Evolutionary conservation across 1,139 yeast genomes (phyloP).

Genomic region (Debaryomyces udenii): DNA sequence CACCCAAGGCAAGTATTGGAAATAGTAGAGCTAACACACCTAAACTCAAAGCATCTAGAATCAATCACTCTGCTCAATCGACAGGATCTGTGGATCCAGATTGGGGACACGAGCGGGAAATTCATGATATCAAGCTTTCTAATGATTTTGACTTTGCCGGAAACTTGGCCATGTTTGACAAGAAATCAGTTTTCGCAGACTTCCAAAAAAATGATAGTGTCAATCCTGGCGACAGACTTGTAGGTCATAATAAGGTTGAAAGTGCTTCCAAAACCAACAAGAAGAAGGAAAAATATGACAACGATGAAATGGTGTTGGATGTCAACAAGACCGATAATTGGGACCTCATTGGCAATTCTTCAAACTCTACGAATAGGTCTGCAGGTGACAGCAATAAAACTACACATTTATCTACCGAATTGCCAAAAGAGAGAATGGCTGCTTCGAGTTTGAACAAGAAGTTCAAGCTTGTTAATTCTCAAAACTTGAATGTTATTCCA

Average conservation of each 20-base stretch:
- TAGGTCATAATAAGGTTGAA: constrained; percentile 67
- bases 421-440: background rate
- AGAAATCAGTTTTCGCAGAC: constrained; percentile 76
- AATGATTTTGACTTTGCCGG: constrained; percentile 88
- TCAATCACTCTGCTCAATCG: constrained; percentile 11
- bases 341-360: constrained; percentile 47
- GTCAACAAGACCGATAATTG: constrained; percentile 53
- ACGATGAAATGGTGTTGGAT: constrained; percentile 75
- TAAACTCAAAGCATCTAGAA: constrained; percentile 13
- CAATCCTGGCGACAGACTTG: constrained; percentile 65
- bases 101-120: constrained; percentile 54
- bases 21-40: constrained; percentile 21
- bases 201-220: constrained; percentile 66
- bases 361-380: background rate
- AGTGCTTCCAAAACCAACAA: constrained; percentile 31
- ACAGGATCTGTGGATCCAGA: constrained; percentile 29
- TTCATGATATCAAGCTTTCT: constrained; percentile 48
- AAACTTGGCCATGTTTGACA: constrained; percentile 81
- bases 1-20: constrained; percentile 4
- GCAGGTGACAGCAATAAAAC: background rate
- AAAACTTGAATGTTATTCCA: constrained; percentile 43
- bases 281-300: constrained; percentile 56
- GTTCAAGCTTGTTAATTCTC: constrained; percentile 25
- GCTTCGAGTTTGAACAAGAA: constrained; percentile 14
- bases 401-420: background rate